phyloP scores from a whole-genome alignment of 305 asterid species.

The Rubia balearica region DNA sequence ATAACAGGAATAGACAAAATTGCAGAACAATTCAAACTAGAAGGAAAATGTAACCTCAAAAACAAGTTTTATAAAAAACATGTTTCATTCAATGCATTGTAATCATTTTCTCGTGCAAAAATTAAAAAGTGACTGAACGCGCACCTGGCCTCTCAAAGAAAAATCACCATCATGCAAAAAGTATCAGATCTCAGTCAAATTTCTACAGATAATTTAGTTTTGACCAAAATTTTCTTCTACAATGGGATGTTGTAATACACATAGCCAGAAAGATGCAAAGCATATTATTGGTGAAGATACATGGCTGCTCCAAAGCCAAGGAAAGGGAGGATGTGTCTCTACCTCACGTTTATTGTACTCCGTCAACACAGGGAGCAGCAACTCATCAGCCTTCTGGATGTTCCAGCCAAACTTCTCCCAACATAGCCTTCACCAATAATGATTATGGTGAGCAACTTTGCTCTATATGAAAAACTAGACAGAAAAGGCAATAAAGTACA shows the following conservation, averaged over 20 bases:
- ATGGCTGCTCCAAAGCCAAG: neutral
- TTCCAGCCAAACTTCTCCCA: conserved; percentile 97
- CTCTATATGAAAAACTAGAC: neutral
- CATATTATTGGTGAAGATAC: neutral
- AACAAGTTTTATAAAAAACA: neutral
- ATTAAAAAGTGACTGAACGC: neutral
- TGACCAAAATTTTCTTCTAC: neutral
- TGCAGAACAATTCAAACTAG: neutral
- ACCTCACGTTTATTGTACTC: conserved; percentile 96
- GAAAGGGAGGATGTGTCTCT: conserved; percentile 12
- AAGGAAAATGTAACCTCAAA: neutral
- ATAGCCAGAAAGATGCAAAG: neutral
- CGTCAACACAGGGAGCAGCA: conserved; percentile 78
- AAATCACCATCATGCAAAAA: neutral
- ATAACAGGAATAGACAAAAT: neutral
- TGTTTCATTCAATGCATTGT: neutral
- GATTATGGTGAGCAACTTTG: neutral
- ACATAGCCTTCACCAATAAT: conserved; percentile 54
- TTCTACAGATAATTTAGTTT: neutral
- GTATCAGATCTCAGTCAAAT: neutral
- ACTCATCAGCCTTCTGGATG: conserved; percentile 67
- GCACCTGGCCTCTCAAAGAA: neutral
- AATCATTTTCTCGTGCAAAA: neutral
- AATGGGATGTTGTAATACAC: neutral
- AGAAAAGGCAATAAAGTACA: neutral